Percentiles rank a stretch among this genome's conserved stretches.
Conservation (phyloP, 148 eudicot species). For the Amaranthus palmeri region DNA sequence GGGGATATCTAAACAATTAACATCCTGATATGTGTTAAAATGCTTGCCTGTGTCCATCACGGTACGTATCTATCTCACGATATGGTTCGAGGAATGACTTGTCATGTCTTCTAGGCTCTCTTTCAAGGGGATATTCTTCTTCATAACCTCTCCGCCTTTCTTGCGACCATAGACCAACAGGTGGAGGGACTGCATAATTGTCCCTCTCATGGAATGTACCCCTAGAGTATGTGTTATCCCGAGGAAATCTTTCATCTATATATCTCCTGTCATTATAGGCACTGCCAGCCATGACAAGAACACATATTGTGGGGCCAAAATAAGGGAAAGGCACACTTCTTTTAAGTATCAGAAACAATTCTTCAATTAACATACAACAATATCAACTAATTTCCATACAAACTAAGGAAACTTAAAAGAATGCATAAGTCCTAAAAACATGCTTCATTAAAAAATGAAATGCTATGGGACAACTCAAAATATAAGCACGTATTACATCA, state of each 20-base stretch:
- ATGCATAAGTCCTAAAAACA: neutral
- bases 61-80: constrained; percentile 51
- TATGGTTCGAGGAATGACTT: constrained; percentile 56
- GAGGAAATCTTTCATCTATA: constrained; percentile 70
- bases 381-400: neutral
- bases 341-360: neutral
- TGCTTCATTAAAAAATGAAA: neutral
- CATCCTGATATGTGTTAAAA: constrained; percentile 32
- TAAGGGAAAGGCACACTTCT: neutral
- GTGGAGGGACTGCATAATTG: constrained; percentile 56
- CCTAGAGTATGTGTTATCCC: constrained; percentile 65
- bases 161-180: constrained; percentile 71
- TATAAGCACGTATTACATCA: neutral
- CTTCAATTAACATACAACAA: neutral
- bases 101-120: constrained; percentile 75
- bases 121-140: constrained; percentile 70
- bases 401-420: neutral
- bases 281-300: constrained; percentile 66
- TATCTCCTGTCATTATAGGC: constrained; percentile 87
- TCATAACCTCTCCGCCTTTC: constrained; percentile 81
- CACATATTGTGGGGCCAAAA: constrained; percentile 28
- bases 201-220: constrained; percentile 71
- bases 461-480: too few species aligned
- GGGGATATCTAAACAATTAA: constrained; percentile 28
- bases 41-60: constrained; percentile 38